Percentiles rank a stretch among this genome's conserved stretches.
Evolutionary conservation across 305 asterid genomes (phyloP).

Genomic region (Lippia alba): DNA sequence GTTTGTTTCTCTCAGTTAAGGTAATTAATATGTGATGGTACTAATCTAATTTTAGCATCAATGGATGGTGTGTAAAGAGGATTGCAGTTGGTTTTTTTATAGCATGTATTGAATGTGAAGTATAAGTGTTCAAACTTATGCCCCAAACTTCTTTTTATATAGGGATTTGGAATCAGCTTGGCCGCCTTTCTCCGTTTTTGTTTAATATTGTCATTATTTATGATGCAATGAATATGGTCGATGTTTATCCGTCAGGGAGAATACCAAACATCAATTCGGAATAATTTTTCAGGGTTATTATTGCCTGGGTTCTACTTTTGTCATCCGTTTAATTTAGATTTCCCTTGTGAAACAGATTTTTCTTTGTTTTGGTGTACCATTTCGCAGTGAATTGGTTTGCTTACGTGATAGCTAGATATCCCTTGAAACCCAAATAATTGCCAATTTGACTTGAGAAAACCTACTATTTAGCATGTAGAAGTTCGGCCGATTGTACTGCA

Average conservation of each 20-base stretch:
- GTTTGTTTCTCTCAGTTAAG: constrained; percentile 34
- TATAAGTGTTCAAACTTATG: neutral
- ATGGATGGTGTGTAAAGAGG: constrained; percentile 38
- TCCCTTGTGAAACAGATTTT: neutral
- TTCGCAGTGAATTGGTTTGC: too few species aligned
- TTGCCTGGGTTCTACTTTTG: neutral
- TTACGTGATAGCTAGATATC: too few species aligned
- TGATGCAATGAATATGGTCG: neutral
- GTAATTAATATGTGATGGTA: constrained; percentile 44
- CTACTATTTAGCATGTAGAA: too few species aligned
- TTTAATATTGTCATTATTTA: neutral
- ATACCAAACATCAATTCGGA: neutral
- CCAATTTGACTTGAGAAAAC: too few species aligned
- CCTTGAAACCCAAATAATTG: too few species aligned
- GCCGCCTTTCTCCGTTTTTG: neutral
- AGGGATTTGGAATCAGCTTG: neutral
- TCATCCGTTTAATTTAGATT: neutral
- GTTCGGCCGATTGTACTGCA: too few species aligned
- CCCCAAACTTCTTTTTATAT: too few species aligned
- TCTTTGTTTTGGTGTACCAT: neutral
- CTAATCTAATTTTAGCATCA: constrained; percentile 42
- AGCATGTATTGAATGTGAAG: constrained; percentile 16
- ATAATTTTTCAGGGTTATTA: too few species aligned
- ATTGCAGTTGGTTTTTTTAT: constrained; percentile 23
- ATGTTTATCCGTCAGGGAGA: neutral